Evolutionary conservation across 345 rosid species (phyloP).

Genomic region (Acer yangbiense): DNA sequence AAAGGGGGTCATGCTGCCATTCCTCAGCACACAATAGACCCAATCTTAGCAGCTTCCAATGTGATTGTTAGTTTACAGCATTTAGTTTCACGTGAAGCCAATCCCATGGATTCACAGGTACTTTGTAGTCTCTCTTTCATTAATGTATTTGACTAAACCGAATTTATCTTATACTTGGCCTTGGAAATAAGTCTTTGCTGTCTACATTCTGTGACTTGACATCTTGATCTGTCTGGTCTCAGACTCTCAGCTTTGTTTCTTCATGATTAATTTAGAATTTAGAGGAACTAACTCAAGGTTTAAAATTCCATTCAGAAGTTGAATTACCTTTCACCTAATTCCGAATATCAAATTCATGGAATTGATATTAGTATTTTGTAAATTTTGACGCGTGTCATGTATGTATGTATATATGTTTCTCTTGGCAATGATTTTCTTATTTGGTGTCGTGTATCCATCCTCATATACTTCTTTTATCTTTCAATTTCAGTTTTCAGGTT

Average conservation of each 20-base stretch:
- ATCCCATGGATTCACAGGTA: constrained; percentile 91
- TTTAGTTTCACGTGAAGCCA: constrained; percentile 84
- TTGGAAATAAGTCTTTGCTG: too few species aligned
- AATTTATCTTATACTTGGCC: too few species aligned
- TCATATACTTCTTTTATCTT: background rate
- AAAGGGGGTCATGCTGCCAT: constrained; percentile 90
- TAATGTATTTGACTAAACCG: background rate
- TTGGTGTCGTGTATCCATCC: background rate
- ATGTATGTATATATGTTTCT: background rate
- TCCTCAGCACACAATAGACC: constrained; percentile 78
- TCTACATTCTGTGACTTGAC: background rate
- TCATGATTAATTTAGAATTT: background rate
- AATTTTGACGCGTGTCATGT: background rate
- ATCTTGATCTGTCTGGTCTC: background rate
- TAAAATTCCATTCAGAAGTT: background rate
- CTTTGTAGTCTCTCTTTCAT: background rate
- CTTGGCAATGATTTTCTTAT: background rate
- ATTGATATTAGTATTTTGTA: background rate
- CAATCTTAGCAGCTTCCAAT: constrained; percentile 81
- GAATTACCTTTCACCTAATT: background rate
- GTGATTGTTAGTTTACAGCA: constrained; percentile 81
- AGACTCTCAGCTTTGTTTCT: background rate
- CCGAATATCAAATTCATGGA: background rate
- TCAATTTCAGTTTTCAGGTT: background rate
- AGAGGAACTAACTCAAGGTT: background rate